phyloP scores from a whole-genome alignment of 108 stramenopile genomes.

The Cyclotella choctawhatcheeana region DNA sequence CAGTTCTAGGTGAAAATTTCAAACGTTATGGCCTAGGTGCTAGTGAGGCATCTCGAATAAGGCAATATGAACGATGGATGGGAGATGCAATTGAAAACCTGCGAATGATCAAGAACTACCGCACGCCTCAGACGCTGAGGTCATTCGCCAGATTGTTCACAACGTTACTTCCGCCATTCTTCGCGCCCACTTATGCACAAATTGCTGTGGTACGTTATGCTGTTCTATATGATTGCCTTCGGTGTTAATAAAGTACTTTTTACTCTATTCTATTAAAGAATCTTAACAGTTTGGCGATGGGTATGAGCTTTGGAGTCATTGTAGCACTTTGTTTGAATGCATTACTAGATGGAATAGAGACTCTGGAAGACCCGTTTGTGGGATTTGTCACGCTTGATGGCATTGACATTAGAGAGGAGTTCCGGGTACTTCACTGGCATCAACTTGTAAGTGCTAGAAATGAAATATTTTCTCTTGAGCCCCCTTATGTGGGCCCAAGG shows the following conservation, averaged over 20 bases:
- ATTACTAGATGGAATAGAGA: conserved; percentile 67
- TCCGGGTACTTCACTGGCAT: conserved; percentile 50
- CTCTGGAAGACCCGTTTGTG: conserved; percentile 82
- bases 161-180: conserved; percentile 70
- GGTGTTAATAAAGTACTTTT: not conserved
- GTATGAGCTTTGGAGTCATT: conserved; percentile 69
- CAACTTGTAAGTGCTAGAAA: conserved; percentile 55
- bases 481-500: conserved; percentile 35
- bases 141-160: conserved; percentile 75
- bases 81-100: conserved; percentile 60
- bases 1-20: conserved; percentile 54
- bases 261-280: conserved; percentile 9
- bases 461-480: conserved; percentile 48
- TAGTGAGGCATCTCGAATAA: conserved; percentile 75
- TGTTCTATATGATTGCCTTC: not conserved
- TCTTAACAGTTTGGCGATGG: conserved; percentile 59
- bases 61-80: conserved; percentile 72
- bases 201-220: conserved; percentile 43
- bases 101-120: conserved; percentile 75
- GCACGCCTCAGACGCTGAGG: conserved; percentile 79
- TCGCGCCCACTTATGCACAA: conserved; percentile 75
- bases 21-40: conserved; percentile 67
- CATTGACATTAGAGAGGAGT: conserved; percentile 62
- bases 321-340: conserved; percentile 74
- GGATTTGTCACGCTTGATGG: conserved; percentile 65